These are phyloP conservation scores for Fusarium sp. DNA, from an alignment of 2,329 filamentous ascomycete genomes.

Conservation along the genomic window DNA sequence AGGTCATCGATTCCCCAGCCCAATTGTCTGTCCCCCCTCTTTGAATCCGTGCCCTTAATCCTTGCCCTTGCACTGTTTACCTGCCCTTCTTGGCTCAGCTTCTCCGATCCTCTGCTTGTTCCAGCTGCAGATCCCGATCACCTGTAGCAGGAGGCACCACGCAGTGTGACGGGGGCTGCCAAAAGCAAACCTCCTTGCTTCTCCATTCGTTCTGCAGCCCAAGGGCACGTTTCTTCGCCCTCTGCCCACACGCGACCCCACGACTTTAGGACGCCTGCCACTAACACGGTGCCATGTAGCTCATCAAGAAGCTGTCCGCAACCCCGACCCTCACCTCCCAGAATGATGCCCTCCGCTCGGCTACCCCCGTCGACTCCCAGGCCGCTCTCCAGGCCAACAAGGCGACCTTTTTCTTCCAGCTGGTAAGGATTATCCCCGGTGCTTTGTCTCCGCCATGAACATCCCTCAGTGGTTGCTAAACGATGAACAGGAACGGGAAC, in stretches of 20 bases:
- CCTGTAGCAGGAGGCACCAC: slow-evolving; percentile 11
- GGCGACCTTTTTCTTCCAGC: slow-evolving; percentile 97
- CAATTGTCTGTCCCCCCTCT: slow-evolving; percentile 9
- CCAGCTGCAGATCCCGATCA: slow-evolving; percentile 27
- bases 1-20: slow-evolving; percentile 10
- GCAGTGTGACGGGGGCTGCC: slow-evolving; percentile 32
- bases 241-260: slow-evolving; percentile 26
- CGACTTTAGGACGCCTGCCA: slow-evolving; percentile 28
- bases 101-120: slow-evolving; percentile 18
- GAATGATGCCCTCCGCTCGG: slow-evolving; percentile 67
- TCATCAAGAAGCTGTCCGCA: slow-evolving; percentile 97
- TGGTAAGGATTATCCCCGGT: slow-evolving; percentile 68
- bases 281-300: slow-evolving; percentile 64
- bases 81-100: slow-evolving; percentile 8
- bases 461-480: slow-evolving; percentile 53
- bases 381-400: slow-evolving; percentile 94
- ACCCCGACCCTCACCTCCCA: slow-evolving; percentile 87
- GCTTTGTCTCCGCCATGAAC: slow-evolving; percentile 40
- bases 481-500: slow-evolving; percentile 84
- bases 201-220: slow-evolving; percentile 33
- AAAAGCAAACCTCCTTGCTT: slow-evolving; percentile 34
- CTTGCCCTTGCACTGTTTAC: slow-evolving; percentile 13
- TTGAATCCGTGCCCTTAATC: slow-evolving; percentile 6
- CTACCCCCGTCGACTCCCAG: slow-evolving; percentile 77
- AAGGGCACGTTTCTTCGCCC: slow-evolving; percentile 36